phyloP scores from a whole-genome alignment of 768 basidiomycete genomes.

The Clavulina sp. region DNA sequence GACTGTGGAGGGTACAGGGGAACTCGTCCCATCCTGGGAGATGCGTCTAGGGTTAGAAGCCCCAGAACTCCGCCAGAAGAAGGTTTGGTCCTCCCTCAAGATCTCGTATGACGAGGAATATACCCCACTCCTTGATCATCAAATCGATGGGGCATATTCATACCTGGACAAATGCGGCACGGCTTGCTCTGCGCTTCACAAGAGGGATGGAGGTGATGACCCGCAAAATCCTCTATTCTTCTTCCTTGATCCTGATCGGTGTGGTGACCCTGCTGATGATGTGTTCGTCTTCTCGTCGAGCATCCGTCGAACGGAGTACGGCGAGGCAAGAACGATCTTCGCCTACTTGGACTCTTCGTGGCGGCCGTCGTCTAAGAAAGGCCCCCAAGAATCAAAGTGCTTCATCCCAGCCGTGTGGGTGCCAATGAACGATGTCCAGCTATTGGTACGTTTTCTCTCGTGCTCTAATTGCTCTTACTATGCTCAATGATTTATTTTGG shows the following conservation, averaged over 20 bases:
- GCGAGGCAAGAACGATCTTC: conserved; percentile 61
- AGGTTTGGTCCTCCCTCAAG: conserved; percentile 47
- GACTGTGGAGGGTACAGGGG: conserved; percentile 44
- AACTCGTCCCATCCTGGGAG: conserved; percentile 72
- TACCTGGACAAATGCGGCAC: conserved; percentile 80
- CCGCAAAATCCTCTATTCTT: conserved; percentile 42
- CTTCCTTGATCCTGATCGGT: conserved; percentile 64
- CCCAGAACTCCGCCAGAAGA: conserved; percentile 45
- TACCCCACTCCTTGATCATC: conserved; percentile 44
- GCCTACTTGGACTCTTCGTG: conserved; percentile 58
- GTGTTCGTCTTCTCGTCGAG: conserved; percentile 71
- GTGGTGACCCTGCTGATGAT: conserved; percentile 57
- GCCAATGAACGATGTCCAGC: conserved; percentile 25
- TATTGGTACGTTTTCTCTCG: conserved; percentile 31
- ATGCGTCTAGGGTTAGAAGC: conserved; percentile 54
- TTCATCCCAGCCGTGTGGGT: conserved; percentile 53
- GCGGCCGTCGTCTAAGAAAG: conserved; percentile 39
- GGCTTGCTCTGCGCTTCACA: conserved; percentile 69
- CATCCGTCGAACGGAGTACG: conserved; percentile 62
- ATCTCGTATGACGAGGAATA: conserved; percentile 36
- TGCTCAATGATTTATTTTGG: not conserved
- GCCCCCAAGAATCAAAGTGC: conserved; percentile 33
- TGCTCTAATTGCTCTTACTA: not conserved
- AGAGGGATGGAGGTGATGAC: conserved; percentile 28
- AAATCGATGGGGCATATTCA: conserved; percentile 63